Base-by-base conservation (phyloP, 139 green algal species). In the Mesotaenium endlicherianum region DNA sequence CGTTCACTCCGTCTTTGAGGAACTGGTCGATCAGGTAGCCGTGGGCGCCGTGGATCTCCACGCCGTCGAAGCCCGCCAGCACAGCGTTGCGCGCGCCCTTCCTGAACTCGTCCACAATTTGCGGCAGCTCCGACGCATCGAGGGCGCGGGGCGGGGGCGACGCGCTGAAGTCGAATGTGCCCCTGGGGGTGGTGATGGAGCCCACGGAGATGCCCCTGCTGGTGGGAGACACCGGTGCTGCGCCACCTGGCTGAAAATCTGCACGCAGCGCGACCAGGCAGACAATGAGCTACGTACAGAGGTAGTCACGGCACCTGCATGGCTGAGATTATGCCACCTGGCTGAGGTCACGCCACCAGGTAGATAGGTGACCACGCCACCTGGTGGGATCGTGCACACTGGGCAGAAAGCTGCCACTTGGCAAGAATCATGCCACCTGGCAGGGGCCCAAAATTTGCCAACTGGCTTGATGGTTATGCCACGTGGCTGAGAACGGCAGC, bases 31-130 rank as follows among this genome's bases (percentile, higher is more conserved):
- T 59, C 64, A 92, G 68, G 86, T 92, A 92, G 30, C 88, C 84
- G 74, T 92, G 91, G 41, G 68, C 89, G 30, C 45, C 88, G 69
- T 92, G 89, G n/a, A 92, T 47, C 55, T 92, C 89, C 0, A 91
- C 72, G 6, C 81, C 82, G 50, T 91, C 89, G 55, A 91, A 90
- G 31, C 89, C 89, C 26, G 84, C 87, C 2, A 59, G 26, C 34
- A 75, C 45, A 2, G 77, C 76, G 8, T 67, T 58, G 6, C 44
- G 59, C 36, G 84, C 87, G 3, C 70, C 57, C 31, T 53, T 39
- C 16, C 70, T 30, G 44, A 72, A 87, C 70, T 86, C 30, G 30
- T 79, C 31, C 1, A 85, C 43, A 1, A 68, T 39, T 1, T 11
- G 20, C 11, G 16, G 34, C 39, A 85, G 78, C 20, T 85, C 59